A percentile compares a stretch with the other conserved stretches of the same genome.
Evolutionary conservation across 2,329 filamentous ascomycete genomes (phyloP).

Genomic region (Ophiostoma ips): DNA sequence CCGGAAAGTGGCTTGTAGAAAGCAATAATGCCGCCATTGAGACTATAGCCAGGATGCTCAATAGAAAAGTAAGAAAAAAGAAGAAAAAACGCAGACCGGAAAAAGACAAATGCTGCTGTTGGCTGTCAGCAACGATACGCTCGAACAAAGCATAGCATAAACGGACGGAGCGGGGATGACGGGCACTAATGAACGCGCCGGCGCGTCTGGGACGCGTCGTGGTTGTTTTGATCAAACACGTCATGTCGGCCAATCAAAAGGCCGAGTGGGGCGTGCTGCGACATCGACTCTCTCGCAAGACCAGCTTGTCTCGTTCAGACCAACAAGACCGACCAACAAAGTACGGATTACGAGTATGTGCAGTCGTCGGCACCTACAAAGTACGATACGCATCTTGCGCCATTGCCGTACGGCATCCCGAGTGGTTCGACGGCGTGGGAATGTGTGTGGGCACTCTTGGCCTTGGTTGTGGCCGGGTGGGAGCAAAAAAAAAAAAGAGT

Average conservation of each 20-base stretch:
- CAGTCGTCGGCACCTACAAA: too few species aligned
- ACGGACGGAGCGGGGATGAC: neutral
- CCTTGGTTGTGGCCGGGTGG: too few species aligned
- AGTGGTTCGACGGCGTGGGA: too few species aligned
- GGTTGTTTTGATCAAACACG: slow-evolving; percentile 13
- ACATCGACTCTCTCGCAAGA: too few species aligned
- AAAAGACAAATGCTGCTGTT: neutral
- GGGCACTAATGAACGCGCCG: slow-evolving; percentile 8
- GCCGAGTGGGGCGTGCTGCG: neutral
- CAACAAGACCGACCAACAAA: neutral
- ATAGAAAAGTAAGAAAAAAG: too few species aligned
- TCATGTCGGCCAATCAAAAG: slow-evolving; percentile 11
- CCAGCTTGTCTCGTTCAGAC: neutral
- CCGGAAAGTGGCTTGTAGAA: too few species aligned
- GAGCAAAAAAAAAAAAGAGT: too few species aligned
- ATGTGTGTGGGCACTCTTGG: too few species aligned
- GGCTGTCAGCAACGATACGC: neutral
- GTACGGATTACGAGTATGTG: neutral
- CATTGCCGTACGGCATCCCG: too few species aligned
- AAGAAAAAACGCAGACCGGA: neutral
- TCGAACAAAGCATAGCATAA: neutral
- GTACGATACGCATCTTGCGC: too few species aligned
- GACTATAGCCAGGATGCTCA: too few species aligned
- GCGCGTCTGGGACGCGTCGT: slow-evolving; percentile 8
- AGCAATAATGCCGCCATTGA: too few species aligned